Conservation (phyloP, 306 rosid species). For the Trifolium repens region DNA sequence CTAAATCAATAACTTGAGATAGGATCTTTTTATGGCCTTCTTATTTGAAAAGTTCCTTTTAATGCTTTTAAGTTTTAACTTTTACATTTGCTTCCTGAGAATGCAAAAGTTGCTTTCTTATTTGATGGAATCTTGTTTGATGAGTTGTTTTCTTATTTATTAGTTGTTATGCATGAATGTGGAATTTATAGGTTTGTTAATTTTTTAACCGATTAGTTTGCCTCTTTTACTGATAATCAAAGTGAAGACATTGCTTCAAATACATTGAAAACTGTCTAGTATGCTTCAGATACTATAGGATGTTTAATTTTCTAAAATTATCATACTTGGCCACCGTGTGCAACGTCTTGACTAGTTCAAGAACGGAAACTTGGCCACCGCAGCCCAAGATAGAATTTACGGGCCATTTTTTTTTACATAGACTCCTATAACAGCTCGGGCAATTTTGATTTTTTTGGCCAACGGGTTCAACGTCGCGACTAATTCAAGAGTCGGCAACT, state of each 20-base stretch:
- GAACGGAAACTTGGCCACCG: too few species aligned
- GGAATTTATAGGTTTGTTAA: too few species aligned
- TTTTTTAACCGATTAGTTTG: conserved; percentile 25
- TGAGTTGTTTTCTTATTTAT: conserved; percentile 44
- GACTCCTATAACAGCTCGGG: too few species aligned
- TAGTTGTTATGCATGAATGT: too few species aligned
- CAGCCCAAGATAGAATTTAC: too few species aligned
- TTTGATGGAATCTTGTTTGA: conserved; percentile 77
- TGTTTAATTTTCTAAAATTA: conserved; percentile 36
- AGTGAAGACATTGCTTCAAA: conserved; percentile 51
- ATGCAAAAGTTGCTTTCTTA: conserved; percentile 63
- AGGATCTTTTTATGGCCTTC: background rate
- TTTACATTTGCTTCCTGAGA: background rate
- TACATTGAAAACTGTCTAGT: conserved; percentile 44
- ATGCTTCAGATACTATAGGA: conserved; percentile 52
- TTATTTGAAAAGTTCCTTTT: background rate
- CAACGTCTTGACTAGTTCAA: too few species aligned
- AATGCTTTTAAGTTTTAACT: background rate
- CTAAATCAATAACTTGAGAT: background rate
- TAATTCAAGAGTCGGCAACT: too few species aligned
- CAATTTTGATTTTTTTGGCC: too few species aligned
- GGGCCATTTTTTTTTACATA: too few species aligned
- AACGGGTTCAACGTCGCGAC: too few species aligned
- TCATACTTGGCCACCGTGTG: too few species aligned
- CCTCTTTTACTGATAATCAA: conserved; percentile 72